Evolutionary conservation across 306 rosid species (phyloP), one percentile per base, ranked within the genome.

Genomic region (Quercus bicolor): DNA sequence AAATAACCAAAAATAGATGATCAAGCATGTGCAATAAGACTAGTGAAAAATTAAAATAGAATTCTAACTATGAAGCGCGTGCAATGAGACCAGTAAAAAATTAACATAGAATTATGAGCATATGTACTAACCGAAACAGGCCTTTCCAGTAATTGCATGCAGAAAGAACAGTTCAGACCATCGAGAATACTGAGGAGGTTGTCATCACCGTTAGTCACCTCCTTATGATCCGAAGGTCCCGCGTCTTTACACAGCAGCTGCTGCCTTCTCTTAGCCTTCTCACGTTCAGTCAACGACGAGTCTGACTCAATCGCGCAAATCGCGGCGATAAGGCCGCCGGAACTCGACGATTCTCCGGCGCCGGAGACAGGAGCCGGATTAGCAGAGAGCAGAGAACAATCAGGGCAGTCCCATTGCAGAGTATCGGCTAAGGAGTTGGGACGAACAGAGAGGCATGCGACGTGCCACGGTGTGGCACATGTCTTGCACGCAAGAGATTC

Each of bases 101-200:
- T 48, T 48, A 48, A 48, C 12, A 48, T 12, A n/a, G 51, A 18
- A 37, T 37, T 2, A 37, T 1, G 43, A 37, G 43, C 1, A 26
- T 4, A 29, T 21, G 29, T n/a, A 74, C 88, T 1, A 55, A 94
- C 96, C 80, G 97, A 88, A 3, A 92, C 94, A 12, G 98, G 97
- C 56, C 94, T 88, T 4, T 94, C 96, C 0, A 92, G 96, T 5
- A 92, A 72, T 57, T 87, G 88, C 89, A 85, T 81, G 83, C 96
- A 92, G n/a, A 88, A 65, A 2, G 92, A 86, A n/a, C 97, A 94
- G 62, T 82, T 88, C 4, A 93, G 53, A 9, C 82, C 87, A 8
- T 70, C 79, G 3, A 90, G 71, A 56, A 86, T 75, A 52, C 81
- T 86, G 8, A 83, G 76, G 1, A 87, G 75, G 20, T 74, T 87